Conservation (phyloP, 2,329 filamentous ascomycete genomes). For the Triangularia setosa region DNA sequence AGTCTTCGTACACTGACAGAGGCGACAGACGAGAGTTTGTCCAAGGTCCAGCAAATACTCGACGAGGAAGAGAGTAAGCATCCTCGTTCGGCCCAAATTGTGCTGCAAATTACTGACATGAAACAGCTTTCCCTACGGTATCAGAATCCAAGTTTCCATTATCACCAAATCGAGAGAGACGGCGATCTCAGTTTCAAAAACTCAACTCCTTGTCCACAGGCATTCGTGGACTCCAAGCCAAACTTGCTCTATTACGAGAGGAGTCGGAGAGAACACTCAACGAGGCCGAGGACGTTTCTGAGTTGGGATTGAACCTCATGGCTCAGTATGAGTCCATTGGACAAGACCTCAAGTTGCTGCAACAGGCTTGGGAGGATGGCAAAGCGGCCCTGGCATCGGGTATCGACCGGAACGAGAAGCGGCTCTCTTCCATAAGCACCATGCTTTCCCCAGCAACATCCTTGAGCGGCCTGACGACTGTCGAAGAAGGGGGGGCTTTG, state of each 20-base stretch:
- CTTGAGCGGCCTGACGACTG: constrained; percentile 63
- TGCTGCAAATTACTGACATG: constrained; percentile 14
- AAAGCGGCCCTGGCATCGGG: constrained; percentile 77
- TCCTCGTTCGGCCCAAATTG: constrained; percentile 12
- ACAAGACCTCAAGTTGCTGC: constrained; percentile 72
- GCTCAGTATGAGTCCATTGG: constrained; percentile 94
- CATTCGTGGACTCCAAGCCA: constrained; percentile 88
- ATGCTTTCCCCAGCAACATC: constrained; percentile 58
- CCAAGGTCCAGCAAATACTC: constrained; percentile 65
- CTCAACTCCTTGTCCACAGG: constrained; percentile 84
- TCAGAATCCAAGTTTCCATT: constrained; percentile 56
- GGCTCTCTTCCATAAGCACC: constrained; percentile 59
- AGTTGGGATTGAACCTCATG: constrained; percentile 75
- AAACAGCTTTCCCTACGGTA: constrained; percentile 48
- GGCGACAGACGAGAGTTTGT: constrained; percentile 58
- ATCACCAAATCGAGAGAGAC: constrained; percentile 74
- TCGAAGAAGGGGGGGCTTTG: constrained; percentile 48
- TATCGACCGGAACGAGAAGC: constrained; percentile 75
- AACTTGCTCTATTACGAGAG: constrained; percentile 86
- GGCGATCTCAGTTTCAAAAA: constrained; percentile 83
- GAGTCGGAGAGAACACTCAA: constrained; percentile 80
- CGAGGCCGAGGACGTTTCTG: constrained; percentile 65
- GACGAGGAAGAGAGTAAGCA: constrained; percentile 73
- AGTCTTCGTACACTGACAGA: constrained; percentile 64
- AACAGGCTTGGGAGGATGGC: constrained; percentile 83